Conservation (phyloP, 1,284 basidiomycete species). For the Exobasidium cylindrosporum region DNA sequence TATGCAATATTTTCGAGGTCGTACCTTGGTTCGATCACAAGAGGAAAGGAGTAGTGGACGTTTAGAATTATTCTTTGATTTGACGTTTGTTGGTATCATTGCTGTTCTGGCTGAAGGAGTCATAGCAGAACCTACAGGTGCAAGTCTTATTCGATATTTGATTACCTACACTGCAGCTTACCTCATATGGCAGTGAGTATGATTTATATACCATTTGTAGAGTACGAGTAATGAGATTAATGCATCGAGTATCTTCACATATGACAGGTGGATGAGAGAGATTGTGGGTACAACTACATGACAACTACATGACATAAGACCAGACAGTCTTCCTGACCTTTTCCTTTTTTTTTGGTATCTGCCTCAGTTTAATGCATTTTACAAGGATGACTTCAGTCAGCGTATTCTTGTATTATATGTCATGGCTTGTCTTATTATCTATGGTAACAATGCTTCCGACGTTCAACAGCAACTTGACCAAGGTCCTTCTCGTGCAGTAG, state of each 20-base stretch:
- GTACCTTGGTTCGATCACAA: conserved; percentile 29
- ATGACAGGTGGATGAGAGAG: not conserved
- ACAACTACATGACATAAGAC: too few species aligned
- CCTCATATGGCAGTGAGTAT: conserved; percentile 43
- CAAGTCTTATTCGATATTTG: conserved; percentile 35
- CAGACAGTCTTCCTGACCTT: too few species aligned
- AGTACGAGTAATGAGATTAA: not conserved
- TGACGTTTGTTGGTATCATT: conserved; percentile 44
- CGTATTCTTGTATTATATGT: conserved; percentile 36
- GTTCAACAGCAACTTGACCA: conserved; percentile 24
- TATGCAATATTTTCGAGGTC: conserved; percentile 45
- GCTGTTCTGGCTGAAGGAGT: conserved; percentile 39
- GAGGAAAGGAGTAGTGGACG: conserved; percentile 35
- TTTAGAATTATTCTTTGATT: conserved; percentile 35
- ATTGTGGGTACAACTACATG: not conserved
- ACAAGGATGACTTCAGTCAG: conserved; percentile 39
- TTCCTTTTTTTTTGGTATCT: too few species aligned
- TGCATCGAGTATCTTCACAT: too few species aligned
- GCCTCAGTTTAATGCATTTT: conserved; percentile 37
- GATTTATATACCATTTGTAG: conserved; percentile 14
- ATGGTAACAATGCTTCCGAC: conserved; percentile 39
- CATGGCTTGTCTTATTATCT: conserved; percentile 42
- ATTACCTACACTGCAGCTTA: conserved; percentile 40
- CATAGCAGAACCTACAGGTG: conserved; percentile 32
- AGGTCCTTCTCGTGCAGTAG: conserved; percentile 29